Evolutionary conservation across 2,329 filamentous ascomycete genomes (phyloP).

Genomic region (Fusarium sp.): DNA sequence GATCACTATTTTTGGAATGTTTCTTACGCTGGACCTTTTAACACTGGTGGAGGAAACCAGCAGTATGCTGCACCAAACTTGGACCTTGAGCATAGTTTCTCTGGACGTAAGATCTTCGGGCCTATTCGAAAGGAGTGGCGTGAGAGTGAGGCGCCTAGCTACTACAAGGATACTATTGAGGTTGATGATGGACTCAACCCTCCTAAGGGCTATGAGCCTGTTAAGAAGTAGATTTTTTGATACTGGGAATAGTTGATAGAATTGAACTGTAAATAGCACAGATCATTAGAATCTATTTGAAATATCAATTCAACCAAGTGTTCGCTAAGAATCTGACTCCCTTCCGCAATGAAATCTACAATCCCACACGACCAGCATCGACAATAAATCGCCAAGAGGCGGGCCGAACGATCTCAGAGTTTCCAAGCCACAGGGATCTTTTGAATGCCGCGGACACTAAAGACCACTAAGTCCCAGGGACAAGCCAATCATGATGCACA

Average conservation of each 20-base stretch:
- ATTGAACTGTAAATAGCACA: neutral
- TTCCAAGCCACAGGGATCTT: neutral
- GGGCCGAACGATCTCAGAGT: slow-evolving; percentile 5
- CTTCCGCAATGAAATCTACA: neutral
- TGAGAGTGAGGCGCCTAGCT: slow-evolving; percentile 55
- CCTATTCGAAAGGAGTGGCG: slow-evolving; percentile 57
- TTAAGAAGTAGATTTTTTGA: slow-evolving; percentile 19
- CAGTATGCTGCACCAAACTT: slow-evolving; percentile 60
- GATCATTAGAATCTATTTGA: neutral
- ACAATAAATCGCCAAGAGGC: slow-evolving; percentile 14
- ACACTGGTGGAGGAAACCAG: slow-evolving; percentile 53
- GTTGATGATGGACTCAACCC: slow-evolving; percentile 60
- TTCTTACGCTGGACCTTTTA: slow-evolving; percentile 66
- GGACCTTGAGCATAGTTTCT: slow-evolving; percentile 49
- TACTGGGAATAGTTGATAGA: neutral
- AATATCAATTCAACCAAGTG: neutral
- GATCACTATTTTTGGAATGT: slow-evolving; percentile 64
- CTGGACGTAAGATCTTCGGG: slow-evolving; percentile 54
- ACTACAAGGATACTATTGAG: slow-evolving; percentile 59
- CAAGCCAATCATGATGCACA: slow-evolving; percentile 13
- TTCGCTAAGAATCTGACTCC: fast-evolving
- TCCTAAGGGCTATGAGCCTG: slow-evolving; percentile 55
- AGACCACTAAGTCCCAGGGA: slow-evolving; percentile 10
- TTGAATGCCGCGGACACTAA: neutral
- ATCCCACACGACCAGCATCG: neutral